A percentile compares a stretch with the other conserved stretches of the same genome.
These are phyloP conservation scores for Puccinia horiana DNA, from an alignment of 1,284 basidiomycete genomes.

Conservation along the genomic window DNA sequence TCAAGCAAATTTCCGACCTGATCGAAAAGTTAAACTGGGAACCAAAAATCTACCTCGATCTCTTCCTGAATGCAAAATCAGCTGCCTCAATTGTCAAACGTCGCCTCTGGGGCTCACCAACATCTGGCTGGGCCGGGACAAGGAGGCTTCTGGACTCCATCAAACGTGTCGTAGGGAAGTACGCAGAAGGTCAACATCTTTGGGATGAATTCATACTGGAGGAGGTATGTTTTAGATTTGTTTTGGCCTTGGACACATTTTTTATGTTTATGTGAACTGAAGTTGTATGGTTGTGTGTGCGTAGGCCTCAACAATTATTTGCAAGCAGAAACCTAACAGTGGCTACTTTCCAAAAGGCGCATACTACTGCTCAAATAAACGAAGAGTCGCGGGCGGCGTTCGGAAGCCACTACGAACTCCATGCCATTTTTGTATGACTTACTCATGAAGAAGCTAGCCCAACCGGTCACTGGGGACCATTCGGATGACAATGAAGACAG, in stretches of 20 bases:
- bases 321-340: neutral
- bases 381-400: neutral
- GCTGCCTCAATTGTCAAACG: no score
- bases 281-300: no score
- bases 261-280: no score
- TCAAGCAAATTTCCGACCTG: neutral
- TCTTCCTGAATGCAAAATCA: neutral
- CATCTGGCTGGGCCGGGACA: neutral
- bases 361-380: neutral
- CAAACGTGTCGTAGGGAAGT: neutral
- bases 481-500: neutral
- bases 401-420: neutral
- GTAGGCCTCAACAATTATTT: neutral
- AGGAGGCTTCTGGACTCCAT: neutral
- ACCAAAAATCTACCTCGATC: no score
- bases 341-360: neutral
- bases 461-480: neutral
- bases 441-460: neutral
- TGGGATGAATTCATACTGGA: conserved; percentile 9
- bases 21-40: neutral
- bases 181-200: neutral
- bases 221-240: no score
- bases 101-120: neutral
- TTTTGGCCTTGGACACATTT: no score
- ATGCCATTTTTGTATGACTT: conserved; percentile 19